These are phyloP conservation scores for Pulveroboletus ravenelii DNA, from an alignment of 768 basidiomycete genomes.

Conservation along the genomic window DNA sequence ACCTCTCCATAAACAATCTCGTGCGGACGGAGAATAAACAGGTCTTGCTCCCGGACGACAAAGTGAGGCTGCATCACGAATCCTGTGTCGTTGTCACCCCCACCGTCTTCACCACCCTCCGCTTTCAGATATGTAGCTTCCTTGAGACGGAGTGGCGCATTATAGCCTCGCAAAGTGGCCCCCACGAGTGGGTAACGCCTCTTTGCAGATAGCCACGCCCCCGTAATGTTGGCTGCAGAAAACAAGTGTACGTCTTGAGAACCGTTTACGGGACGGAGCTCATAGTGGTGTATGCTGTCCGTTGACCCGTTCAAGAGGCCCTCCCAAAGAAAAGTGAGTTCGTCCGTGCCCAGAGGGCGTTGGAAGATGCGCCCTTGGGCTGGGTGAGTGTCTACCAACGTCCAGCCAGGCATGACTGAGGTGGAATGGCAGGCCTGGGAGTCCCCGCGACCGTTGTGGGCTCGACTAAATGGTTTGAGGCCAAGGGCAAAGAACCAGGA, in stretches of 20 bases:
- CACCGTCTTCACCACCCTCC: not conserved
- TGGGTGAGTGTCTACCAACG: not conserved
- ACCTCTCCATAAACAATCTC: conserved; percentile 38
- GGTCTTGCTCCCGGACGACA: conserved; percentile 10
- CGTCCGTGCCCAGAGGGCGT: conserved; percentile 38
- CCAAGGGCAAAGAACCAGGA: too few relatives aligned
- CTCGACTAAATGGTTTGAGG: too few relatives aligned
- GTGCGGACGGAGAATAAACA: conserved; percentile 27
- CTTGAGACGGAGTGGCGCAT: not conserved
- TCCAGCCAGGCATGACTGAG: not conserved
- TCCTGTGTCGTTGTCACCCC: not conserved
- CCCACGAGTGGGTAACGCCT: conserved; percentile 25
- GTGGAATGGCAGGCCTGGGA: not conserved
- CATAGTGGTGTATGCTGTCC: conserved; percentile 37
- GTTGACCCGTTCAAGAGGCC: conserved; percentile 40
- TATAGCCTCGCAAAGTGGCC: conserved; percentile 30
- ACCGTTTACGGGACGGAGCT: conserved; percentile 13
- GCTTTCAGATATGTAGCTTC: not conserved
- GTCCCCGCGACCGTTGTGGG: too few relatives aligned
- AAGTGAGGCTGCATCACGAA: conserved; percentile 12
- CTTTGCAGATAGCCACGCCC: conserved; percentile 43
- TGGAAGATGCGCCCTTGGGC: conserved; percentile 19
- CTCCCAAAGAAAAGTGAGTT: conserved; percentile 41
- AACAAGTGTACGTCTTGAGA: too few relatives aligned
- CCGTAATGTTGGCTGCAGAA: conserved; percentile 32